Evolutionary conservation across 805 yeast species (phyloP), one percentile per base, ranked within the genome.

Genomic region (Candida gorgasii): DNA sequence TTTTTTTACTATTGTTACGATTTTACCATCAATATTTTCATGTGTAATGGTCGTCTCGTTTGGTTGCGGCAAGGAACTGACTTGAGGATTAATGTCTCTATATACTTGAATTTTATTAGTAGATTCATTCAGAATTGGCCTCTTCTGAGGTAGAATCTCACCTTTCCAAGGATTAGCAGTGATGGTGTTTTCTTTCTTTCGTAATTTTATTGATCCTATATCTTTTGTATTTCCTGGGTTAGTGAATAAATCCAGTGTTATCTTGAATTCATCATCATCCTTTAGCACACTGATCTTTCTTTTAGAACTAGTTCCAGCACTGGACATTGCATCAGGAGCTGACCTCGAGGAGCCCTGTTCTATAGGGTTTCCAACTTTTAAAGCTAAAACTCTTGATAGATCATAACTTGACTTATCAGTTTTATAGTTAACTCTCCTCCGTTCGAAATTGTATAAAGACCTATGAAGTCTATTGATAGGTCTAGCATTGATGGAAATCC

Each of bases 121-220:
- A n/a, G 45, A 36, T 24, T 55, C 54, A 9, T 48, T 38, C 39
- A 38, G 42, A 33, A 40, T 0, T 19, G 43, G 27, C 7, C 36
- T 29, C n/a, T 62, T 57, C 51, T 80, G 84, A 16, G 62, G 57
- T n/a, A 82, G 39, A 2, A 63, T 67, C 51, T 85, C 84, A 0
- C 92, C 89, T 11, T 64, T 67, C 86, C 92, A 82, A 0, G 82
- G 75, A 7, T 64, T 67, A 0, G 89, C 71, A 1, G 67, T 63
- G 15, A 76, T 31, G 5, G 58, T 62, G 55, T 88, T 88, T 57
- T 88, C 96, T 57, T 86, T 86, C 35, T 72, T 69, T 40, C 86
- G 59, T 12, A 66, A 58, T 8, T 64, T 65, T 1, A 78, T 59
- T 0, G 81, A 51, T 5, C 80, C 87, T 17, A 81, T 56, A 23